Base-by-base conservation (phyloP, 306 rosid species). In the Fagus crenata region DNA sequence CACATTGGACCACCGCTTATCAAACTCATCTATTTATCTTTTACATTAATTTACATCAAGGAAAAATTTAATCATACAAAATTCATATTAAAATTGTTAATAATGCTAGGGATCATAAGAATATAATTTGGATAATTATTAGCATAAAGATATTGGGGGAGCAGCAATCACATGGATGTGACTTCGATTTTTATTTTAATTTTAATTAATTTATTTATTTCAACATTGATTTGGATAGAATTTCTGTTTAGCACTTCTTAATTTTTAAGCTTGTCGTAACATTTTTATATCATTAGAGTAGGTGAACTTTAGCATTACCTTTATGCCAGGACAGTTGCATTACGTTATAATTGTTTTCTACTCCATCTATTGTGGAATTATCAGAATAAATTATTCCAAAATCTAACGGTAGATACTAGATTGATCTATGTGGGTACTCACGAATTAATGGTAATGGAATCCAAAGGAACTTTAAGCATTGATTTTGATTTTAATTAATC, bases 311-410 rank as follows among this genome's bases (percentile, higher is more conserved):
- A 49, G 73, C 74, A 63, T 71, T 87, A 74, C 65, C 78, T 75
- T 71, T 49, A 70, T 79, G 75, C 72, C 77, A 67, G 78, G 86
- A 86, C 88, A 76, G 86, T 84, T 74, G 81, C 83, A 68, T 59
- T 41, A 80, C 69, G 76, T 75, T 69, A 49, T 71, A 87, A 87
- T 88, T 77, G 88, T 82, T 92, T 85, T 85, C 80, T 75, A 81
- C 83, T 69, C 82, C 86, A 82, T 73, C 76, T 77, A 31, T 68
- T 31, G 37, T 46, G 74, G 72, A 79, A 75, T 79, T 53, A 69
- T 85, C 64, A 51, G 56, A 39, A 69, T 74, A 53, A 43, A 33
- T 22, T 58, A 58, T 63, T 65, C 37, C 9, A 14, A 13, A 61
- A 67, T 67, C 32, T 37, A 11, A 37, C 28, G 28, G 28, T 22